Evolutionary conservation across 192 early-diverging fungal genomes (phyloP).

Genomic region (Entophlyctis helioformis): DNA sequence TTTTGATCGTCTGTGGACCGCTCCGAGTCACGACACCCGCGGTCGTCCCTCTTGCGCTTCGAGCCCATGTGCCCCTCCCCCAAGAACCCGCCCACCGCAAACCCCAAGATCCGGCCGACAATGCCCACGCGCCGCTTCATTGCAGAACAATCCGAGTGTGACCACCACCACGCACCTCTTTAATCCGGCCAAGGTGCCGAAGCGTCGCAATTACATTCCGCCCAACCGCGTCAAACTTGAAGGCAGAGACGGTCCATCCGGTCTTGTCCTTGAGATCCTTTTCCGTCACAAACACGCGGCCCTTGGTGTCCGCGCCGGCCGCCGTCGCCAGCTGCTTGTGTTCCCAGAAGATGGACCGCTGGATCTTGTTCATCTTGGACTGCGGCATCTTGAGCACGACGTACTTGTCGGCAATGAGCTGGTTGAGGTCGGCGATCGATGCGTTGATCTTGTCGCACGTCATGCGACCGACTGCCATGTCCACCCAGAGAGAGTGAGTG

Average conservation of each 20-base stretch:
- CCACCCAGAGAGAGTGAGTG: too few species aligned
- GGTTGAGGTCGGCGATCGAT: conserved; percentile 17
- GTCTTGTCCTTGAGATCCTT: conserved; percentile 14
- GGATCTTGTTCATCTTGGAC: conserved; percentile 26
- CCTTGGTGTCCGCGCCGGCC: conserved; percentile 27
- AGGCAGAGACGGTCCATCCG: conserved; percentile 5
- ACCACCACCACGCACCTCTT: conserved; percentile 34
- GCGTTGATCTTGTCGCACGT: conserved; percentile 27
- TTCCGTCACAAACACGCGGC: conserved; percentile 31
- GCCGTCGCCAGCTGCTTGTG: conserved; percentile 22
- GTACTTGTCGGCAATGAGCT: conserved; percentile 24
- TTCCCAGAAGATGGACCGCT: conserved; percentile 31
- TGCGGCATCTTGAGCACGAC: conserved; percentile 18
- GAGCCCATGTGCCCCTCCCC: too few species aligned
- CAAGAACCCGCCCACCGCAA: too few species aligned
- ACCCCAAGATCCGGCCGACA: too few species aligned
- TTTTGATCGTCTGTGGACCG: too few species aligned
- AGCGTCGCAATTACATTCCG: conserved; percentile 21
- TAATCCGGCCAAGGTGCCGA: conserved; percentile 27
- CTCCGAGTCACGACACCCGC: too few species aligned
- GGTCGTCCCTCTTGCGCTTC: too few species aligned
- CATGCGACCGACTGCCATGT: conserved; percentile 21
- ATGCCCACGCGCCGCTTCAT: too few species aligned
- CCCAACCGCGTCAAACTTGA: conserved; percentile 25
- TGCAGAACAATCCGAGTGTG: conserved; percentile 30